These are phyloP conservation scores for Neurospora sp. DNA, from an alignment of 495 filamentous ascomycete species.

Conservation along the genomic window DNA sequence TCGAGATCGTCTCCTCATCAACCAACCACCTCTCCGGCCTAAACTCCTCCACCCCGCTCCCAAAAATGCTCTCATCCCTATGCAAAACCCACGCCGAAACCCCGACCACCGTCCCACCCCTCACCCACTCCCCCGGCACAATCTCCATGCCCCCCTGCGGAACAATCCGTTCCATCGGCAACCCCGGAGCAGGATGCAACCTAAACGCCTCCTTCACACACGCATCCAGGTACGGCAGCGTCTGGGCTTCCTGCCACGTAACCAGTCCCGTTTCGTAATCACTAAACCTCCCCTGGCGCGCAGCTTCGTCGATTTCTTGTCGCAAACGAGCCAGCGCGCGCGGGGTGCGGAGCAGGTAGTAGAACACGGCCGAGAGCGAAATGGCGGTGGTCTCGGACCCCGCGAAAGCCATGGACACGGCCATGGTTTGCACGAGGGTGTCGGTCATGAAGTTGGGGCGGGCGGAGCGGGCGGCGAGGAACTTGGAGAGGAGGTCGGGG, in stretches of 20 bases:
- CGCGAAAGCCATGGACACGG: conserved; percentile 55
- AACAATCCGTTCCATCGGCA: conserved; percentile 56
- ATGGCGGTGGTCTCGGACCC: conserved; percentile 58
- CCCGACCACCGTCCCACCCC: conserved; percentile 56
- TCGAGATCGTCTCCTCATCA: conserved; percentile 2
- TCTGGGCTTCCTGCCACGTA: conserved; percentile 49
- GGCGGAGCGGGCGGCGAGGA: conserved; percentile 46
- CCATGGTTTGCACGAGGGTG: conserved; percentile 53
- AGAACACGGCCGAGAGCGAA: conserved; percentile 51
- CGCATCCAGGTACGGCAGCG: conserved; percentile 53
- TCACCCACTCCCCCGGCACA: conserved; percentile 39
- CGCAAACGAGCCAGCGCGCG: conserved; percentile 31
- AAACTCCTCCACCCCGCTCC: conserved; percentile 45
- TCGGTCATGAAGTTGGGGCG: conserved; percentile 60
- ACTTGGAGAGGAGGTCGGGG: conserved; percentile 50
- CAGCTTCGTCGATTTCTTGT: conserved; percentile 46
- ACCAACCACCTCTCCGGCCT: conserved; percentile 52
- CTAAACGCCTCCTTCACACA: conserved; percentile 62
- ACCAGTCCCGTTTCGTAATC: conserved; percentile 46
- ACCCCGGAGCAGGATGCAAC: conserved; percentile 51
- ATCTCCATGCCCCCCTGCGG: conserved; percentile 48
- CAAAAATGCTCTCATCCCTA: conserved; percentile 46
- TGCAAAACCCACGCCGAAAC: conserved; percentile 56
- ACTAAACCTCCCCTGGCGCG: conserved; percentile 34
- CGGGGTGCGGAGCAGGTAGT: conserved; percentile 51